These are phyloP conservation scores for Boletellus emodensis DNA, from an alignment of 768 basidiomycete genomes.

Conservation along the genomic window DNA sequence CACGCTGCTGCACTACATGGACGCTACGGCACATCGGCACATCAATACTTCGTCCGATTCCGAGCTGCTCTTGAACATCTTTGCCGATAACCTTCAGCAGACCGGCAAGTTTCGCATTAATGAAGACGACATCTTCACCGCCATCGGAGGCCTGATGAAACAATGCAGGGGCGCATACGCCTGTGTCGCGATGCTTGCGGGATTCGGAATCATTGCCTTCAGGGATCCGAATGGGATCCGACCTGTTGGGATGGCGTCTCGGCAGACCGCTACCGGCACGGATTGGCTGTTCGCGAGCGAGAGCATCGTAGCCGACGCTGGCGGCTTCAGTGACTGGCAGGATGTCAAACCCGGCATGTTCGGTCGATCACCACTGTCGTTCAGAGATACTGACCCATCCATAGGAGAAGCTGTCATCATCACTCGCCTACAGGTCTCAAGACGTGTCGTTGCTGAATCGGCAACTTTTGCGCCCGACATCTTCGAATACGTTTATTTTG, in stretches of 20 bases:
- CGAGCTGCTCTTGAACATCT: slow-evolving; percentile 93
- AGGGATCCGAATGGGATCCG: slow-evolving; percentile 97
- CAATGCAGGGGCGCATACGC: slow-evolving; percentile 93
- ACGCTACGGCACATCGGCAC: slow-evolving; percentile 93
- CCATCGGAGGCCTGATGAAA: slow-evolving; percentile 83
- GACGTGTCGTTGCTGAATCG: slow-evolving; percentile 66
- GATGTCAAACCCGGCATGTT: slow-evolving; percentile 85
- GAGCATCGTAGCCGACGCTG: slow-evolving; percentile 93
- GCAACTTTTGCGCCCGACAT: slow-evolving; percentile 93
- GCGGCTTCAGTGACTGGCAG: slow-evolving; percentile 88
- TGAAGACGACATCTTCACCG: slow-evolving; percentile 97
- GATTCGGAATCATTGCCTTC: slow-evolving; percentile 97
- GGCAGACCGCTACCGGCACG: slow-evolving; percentile 53
- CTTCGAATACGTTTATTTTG: slow-evolving; percentile 98
- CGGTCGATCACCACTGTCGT: not conserved
- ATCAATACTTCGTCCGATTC: slow-evolving; percentile 99
- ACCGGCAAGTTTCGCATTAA: slow-evolving; percentile 99
- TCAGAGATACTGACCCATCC: not conserved
- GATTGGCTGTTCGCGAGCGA: slow-evolving; percentile 95
- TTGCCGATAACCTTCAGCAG: slow-evolving; percentile 95
- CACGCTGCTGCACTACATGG: slow-evolving; percentile 86
- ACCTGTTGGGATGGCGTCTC: slow-evolving; percentile 80
- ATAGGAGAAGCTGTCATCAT: slow-evolving; percentile 94
- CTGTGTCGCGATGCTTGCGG: slow-evolving; percentile 98
- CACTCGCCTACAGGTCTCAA: slow-evolving; percentile 72